phyloP scores from a whole-genome alignment of 164 flowering plant genomes.

The Piper longum region DNA sequence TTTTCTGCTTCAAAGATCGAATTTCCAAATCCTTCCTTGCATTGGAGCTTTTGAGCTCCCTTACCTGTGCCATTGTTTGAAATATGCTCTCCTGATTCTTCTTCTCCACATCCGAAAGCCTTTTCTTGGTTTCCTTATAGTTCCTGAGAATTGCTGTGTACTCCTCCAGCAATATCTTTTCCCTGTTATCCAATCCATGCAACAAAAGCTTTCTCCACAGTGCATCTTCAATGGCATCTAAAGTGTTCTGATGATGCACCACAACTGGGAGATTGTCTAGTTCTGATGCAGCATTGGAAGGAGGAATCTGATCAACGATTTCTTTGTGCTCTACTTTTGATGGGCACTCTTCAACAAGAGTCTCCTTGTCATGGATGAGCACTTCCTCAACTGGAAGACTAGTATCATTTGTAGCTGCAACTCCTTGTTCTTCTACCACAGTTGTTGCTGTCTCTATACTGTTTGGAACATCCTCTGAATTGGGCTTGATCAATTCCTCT shows the following conservation, averaged over 20 bases:
- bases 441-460: slow-evolving; percentile 19
- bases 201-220: slow-evolving; percentile 38
- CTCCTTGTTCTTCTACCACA: slow-evolving; percentile 36
- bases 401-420: slow-evolving; percentile 23
- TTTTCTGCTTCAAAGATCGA: slow-evolving; percentile 20
- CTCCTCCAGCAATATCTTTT: slow-evolving; percentile 44
- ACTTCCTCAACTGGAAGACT: neutral
- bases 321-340: neutral
- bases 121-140: slow-evolving; percentile 43
- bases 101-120: slow-evolving; percentile 42
- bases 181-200: slow-evolving; percentile 43
- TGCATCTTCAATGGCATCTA: slow-evolving; percentile 15
- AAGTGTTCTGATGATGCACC: neutral
- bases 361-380: neutral
- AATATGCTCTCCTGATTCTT: slow-evolving; percentile 35
- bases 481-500: slow-evolving; percentile 10
- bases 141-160: slow-evolving; percentile 41
- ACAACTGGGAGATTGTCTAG: neutral
- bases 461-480: slow-evolving; percentile 17
- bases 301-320: neutral
- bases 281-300: neutral
- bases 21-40: slow-evolving; percentile 48
- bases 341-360: neutral
- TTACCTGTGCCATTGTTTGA: slow-evolving; percentile 29
- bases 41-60: slow-evolving; percentile 33